Percentiles rank a stretch among this genome's conserved stretches.
Conservation (phyloP, 257 asterid species). For the Nemophila menziesii region DNA sequence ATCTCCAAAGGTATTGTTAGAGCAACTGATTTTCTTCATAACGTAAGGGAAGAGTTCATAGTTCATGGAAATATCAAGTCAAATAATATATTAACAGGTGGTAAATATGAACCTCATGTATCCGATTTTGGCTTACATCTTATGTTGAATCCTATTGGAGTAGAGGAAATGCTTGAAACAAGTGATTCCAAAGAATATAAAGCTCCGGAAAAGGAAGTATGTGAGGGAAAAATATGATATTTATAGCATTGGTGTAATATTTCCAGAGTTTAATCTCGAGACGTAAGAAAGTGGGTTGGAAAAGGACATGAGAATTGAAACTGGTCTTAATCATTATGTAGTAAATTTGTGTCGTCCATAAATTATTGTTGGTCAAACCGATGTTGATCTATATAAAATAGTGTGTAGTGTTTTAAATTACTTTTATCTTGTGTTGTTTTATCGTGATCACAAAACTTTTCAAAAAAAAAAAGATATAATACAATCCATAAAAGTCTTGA, state of each 20-base stretch:
- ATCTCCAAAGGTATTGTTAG: conserved; percentile 57
- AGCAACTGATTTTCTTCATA: conserved; percentile 60
- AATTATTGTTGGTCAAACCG: conserved; percentile 41
- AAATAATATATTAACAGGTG: conserved; percentile 53
- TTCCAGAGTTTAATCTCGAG: conserved; percentile 66
- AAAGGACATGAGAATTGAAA: too few species aligned
- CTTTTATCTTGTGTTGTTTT: conserved; percentile 67
- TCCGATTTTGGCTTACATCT: conserved; percentile 77
- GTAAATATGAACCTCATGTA: conserved; percentile 37
- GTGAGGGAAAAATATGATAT: conserved; percentile 53
- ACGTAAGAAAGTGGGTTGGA: conserved; percentile 56
- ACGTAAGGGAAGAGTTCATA: conserved; percentile 35
- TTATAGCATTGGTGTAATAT: conserved; percentile 65
- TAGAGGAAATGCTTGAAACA: conserved; percentile 62
- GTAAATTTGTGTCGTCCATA: conserved; percentile 46
- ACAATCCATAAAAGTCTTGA: too few species aligned
- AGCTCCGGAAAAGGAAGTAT: conserved; percentile 74
- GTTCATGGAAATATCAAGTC: conserved; percentile 85
- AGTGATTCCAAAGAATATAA: conserved; percentile 66
- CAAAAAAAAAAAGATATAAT: too few species aligned
- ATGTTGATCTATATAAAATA: too few species aligned
- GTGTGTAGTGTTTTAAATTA: conserved; percentile 39
- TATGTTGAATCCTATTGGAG: conserved; percentile 47
- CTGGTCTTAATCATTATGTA: conserved; percentile 59
- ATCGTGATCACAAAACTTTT: too few species aligned